Base-by-base conservation (phyloP, 192 early-diverging fungal genomes). In the Backusella sp. region DNA sequence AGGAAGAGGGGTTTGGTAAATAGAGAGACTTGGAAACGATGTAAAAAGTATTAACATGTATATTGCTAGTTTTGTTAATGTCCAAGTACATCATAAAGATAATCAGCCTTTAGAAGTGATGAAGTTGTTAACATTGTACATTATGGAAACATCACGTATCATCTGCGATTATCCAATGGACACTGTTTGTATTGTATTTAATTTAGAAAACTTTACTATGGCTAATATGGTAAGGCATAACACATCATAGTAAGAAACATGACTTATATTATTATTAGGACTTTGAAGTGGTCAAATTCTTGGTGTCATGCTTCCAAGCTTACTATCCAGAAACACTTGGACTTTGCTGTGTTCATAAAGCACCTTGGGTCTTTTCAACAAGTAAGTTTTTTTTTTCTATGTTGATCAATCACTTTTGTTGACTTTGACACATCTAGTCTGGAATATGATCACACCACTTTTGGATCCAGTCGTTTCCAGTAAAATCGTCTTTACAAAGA, bases 271-370 rank as follows among this genome's bases (percentile, higher is more conserved):
- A 62, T 34, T 67, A 19, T 30, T 37, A 85, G 90, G 94, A 96
- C 80, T 91, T 88, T 77, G 84, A 86, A 6, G 90, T 91, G 66
- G 87, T 95, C 72, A 90, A 91, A 75, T 92, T 96, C 35, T 88
- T 96, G 28, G 77, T 96, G 37, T 83, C 85, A 65, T 92, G 90
- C 81, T 90, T 97, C 74, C 91, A 97, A 81, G 89, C 91, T 46
- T 96, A 95, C 82, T 98, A 97, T 79, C 96, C 96, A 1, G 96
- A 98, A 79, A 91, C 89, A 6, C 87, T 98, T 7, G 96, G 95
- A 23, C 78, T 87, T 15, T 90, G 91, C 41, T 85, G 96, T 15
- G 90, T 98, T 49, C 93, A 96, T 77, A 90, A 92, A 70, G 94
- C 96, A 3, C 95, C 96, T 32, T 97, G 95, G 92, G 86, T 97